Evolutionary conservation across 2,329 filamentous ascomycete species (phyloP), one percentile per base, ranked within the genome.

Genomic region (Mycosphaerella sp.): DNA sequence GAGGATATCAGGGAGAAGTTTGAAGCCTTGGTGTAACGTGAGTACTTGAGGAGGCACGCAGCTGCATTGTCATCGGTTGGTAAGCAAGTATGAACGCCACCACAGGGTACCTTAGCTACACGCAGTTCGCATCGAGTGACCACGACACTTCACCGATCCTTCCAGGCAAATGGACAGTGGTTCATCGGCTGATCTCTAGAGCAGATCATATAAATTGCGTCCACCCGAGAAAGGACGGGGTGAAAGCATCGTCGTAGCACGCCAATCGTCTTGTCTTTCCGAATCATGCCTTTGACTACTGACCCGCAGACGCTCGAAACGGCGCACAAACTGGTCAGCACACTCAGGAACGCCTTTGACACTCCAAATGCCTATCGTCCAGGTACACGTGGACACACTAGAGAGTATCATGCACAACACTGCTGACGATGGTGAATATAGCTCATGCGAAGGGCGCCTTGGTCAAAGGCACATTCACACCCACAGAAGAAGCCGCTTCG

Each of bases 401-500:
- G 9, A 21, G 16, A 21, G 6, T 17, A 12, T n/a, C 25, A 14
- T 34, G 14, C 28, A 5, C 2, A 30, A 21, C 27, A 18, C 9
- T 18, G 3, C 27, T 17, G n/a, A 44, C 8, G 10, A 17, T 5
- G 28, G 8, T 17, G 7, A 14, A 16, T 6, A 37, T 52, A 78
- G 78, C 76, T 8, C 79, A 82, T 54, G 78, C 78, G 14, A 75
- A 76, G 65, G 79, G 79, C 10, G 64, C 72, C 27, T 68, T 81
- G 34, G 63, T 79, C 9, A 74, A 65, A 6, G 79, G 79, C 28
- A 75, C 68, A 17, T 82, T 81, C 64, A 74, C 66, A 1, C 78
- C 79, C 2, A 72, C 72, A 2, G 2, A 66, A 0, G 60, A 64
- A 35, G 77, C 77, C 12, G 60, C 67, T 2, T 57, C 62, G 7